These are phyloP conservation scores for Trametes elegans DNA, from an alignment of 768 basidiomycete genomes.

Conservation along the genomic window DNA sequence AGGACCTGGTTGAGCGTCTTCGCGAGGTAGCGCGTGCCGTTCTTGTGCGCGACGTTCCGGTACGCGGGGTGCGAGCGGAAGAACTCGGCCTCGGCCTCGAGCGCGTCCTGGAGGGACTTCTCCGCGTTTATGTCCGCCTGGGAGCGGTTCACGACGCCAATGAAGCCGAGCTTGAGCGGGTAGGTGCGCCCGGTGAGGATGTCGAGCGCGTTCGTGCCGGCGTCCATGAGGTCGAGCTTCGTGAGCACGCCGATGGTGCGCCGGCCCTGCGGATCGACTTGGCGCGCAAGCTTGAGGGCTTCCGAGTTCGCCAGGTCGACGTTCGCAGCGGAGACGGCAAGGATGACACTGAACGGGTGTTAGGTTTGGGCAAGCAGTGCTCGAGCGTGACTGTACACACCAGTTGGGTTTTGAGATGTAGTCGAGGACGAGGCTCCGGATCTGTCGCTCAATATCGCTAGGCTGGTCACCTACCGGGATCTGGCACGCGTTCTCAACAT, in stretches of 20 bases:
- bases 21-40: conserved; percentile 94
- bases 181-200: conserved; percentile 96
- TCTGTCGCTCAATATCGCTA: conserved; percentile 96
- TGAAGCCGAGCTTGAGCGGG: conserved; percentile 96
- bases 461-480: conserved; percentile 97
- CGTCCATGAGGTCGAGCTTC: conserved; percentile 98
- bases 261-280: conserved; percentile 93
- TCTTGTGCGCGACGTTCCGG: conserved; percentile 93
- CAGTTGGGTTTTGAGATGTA: conserved; percentile 97
- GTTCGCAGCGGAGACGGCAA: conserved; percentile 96
- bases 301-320: conserved; percentile 99
- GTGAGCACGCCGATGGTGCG: conserved; percentile 96
- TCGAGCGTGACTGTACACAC: conserved; percentile 41
- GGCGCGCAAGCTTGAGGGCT: conserved; percentile 92
- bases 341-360: conserved; percentile 67
- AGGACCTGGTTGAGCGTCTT: conserved; percentile 93
- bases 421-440: conserved; percentile 89
- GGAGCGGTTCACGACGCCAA: conserved; percentile 95
- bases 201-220: conserved; percentile 96
- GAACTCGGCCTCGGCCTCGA: conserved; percentile 85
- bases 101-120: conserved; percentile 82
- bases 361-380: background rate
- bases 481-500: conserved; percentile 36
- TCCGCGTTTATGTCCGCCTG: conserved; percentile 95
- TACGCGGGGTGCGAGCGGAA: conserved; percentile 90